These are phyloP conservation scores for Geotrichum candidum DNA, from an alignment of 1,139 yeast species.

Conservation along the genomic window DNA sequence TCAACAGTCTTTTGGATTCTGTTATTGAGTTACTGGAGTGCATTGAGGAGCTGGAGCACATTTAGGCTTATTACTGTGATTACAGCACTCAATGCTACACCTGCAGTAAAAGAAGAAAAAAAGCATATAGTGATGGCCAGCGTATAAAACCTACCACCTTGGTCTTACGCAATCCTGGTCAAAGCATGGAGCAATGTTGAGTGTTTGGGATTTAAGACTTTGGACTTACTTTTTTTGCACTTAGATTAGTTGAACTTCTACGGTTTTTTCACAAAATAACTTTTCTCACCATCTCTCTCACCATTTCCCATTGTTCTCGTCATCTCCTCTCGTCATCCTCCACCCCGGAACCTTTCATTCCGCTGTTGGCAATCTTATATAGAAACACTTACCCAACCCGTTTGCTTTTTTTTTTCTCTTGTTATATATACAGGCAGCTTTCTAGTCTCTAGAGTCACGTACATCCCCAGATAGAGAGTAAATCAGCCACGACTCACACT, in stretches of 20 bases:
- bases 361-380: neutral
- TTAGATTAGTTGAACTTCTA: neutral
- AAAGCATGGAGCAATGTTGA: neutral
- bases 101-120: neutral
- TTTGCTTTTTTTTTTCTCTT: neutral
- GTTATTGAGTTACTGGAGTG: constrained; percentile 62
- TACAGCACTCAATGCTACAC: neutral
- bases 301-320: neutral
- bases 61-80: neutral
- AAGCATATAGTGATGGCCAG: neutral
- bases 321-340: neutral
- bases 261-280: neutral
- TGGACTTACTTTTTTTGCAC: neutral
- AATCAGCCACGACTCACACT: neutral
- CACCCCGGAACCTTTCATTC: neutral
- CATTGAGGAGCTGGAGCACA: constrained; percentile 50
- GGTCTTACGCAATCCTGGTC: neutral
- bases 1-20: constrained; percentile 60
- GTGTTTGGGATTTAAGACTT: neutral
- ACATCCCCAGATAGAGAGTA: neutral
- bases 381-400: neutral
- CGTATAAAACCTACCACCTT: neutral
- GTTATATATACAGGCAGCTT: neutral
- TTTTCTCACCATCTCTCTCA: neutral
- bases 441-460: neutral